phyloP scores from a whole-genome alignment of 2,329 filamentous ascomycete genomes.

The Aspergillus melleus region DNA sequence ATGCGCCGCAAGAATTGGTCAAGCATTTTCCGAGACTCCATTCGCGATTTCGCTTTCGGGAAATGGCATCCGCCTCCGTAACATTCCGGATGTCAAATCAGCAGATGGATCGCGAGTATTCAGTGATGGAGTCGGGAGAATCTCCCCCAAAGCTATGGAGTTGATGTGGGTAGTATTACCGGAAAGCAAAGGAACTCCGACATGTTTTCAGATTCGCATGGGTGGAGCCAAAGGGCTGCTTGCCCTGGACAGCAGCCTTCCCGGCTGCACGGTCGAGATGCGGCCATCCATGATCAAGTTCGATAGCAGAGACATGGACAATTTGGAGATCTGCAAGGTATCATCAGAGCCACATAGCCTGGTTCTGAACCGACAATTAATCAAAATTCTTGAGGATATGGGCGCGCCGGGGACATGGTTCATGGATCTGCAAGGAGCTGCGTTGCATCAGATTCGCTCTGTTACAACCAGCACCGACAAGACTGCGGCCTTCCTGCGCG shows the following conservation, averaged over 20 bases:
- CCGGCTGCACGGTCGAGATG: conserved; percentile 60
- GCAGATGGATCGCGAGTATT: conserved; percentile 57
- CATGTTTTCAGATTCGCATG: conserved; percentile 73
- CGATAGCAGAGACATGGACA: conserved; percentile 53
- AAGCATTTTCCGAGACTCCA: conserved; percentile 73
- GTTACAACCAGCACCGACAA: conserved; percentile 61
- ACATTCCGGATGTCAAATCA: conserved; percentile 31
- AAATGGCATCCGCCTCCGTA: conserved; percentile 15
- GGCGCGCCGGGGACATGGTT: conserved; percentile 62
- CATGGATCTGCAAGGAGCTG: conserved; percentile 61
- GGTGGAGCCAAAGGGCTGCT: conserved; percentile 78
- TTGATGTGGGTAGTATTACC: conserved; percentile 60
- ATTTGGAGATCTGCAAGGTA: conserved; percentile 48
- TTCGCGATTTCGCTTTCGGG: conserved; percentile 55
- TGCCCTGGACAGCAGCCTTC: conserved; percentile 63
- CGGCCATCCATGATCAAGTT: conserved; percentile 82
- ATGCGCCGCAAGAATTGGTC: conserved; percentile 60
- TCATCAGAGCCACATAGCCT: conserved; percentile 67
- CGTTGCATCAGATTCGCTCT: conserved; percentile 59
- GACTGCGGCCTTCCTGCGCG: conserved; percentile 65
- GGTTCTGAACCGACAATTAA: conserved; percentile 74
- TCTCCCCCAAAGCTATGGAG: conserved; percentile 61
- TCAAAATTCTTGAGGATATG: conserved; percentile 85
- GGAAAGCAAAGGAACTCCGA: conserved; percentile 51
- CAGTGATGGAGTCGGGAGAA: conserved; percentile 76